These are phyloP conservation scores for Ambrosia artemisiifolia DNA, from an alignment of 129 eudicot genomes.

Conservation along the genomic window DNA sequence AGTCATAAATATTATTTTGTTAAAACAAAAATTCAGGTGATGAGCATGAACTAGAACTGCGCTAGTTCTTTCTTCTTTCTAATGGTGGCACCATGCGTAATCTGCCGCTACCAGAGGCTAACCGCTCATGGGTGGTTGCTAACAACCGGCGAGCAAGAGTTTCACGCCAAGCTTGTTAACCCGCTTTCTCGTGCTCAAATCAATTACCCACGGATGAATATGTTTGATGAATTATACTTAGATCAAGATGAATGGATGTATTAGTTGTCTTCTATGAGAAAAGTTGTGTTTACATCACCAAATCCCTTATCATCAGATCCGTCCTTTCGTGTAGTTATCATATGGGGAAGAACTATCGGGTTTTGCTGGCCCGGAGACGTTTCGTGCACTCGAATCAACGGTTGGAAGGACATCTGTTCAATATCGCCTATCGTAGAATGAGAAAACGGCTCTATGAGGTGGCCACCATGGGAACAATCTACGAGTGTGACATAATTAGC, in stretches of 20 bases:
- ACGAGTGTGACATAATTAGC: constrained; percentile 14
- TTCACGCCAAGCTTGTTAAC: constrained; percentile 12
- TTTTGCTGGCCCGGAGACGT: constrained; percentile 18
- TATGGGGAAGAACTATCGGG: constrained; percentile 24
- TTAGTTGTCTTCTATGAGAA: constrained; percentile 13
- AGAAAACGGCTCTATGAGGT: constrained; percentile 14
- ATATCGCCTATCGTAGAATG: constrained; percentile 12
- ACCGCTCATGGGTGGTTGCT: constrained; percentile 23
- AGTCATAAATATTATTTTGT: too few relatives aligned
- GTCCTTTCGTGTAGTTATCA: constrained; percentile 19
- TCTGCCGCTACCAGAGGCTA: constrained; percentile 18
- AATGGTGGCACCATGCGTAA: constrained; percentile 13
- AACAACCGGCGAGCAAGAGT: constrained; percentile 20
- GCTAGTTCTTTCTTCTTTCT: constrained; percentile 16
- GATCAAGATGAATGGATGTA: constrained; percentile 24
- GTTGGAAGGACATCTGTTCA: constrained; percentile 19
- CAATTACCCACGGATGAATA: constrained; percentile 15
- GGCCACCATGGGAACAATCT: constrained; percentile 16
- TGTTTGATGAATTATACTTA: constrained; percentile 5
- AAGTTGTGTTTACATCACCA: constrained; percentile 8
- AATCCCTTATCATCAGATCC: constrained; percentile 14
- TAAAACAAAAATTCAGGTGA: background rate
- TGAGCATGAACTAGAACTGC: background rate
- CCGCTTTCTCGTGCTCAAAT: constrained; percentile 20
- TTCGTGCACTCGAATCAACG: constrained; percentile 12